Percentiles rank a stretch among this genome's conserved stretches.
phyloP scores from a whole-genome alignment of 768 basidiomycete species.

The Exsudoporus frostii region DNA sequence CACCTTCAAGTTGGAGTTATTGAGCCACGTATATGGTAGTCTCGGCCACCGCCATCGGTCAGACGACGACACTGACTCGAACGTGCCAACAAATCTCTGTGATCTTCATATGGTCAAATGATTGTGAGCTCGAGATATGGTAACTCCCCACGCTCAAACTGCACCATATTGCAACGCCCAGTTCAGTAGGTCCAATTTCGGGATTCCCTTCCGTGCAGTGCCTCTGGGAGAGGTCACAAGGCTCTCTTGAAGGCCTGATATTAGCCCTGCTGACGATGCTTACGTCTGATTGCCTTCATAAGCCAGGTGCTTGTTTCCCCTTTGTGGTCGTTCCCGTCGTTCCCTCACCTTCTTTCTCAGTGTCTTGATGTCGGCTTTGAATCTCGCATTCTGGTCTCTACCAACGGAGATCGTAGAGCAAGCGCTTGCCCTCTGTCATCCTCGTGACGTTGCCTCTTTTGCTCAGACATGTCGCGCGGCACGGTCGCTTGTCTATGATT shows the following conservation, averaged over 20 bases:
- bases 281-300: background rate
- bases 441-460: constrained; percentile 57
- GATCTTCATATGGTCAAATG: background rate
- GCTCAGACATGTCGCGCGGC: constrained; percentile 52
- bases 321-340: background rate
- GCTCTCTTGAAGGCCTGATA: background rate
- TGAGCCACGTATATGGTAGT: too few relatives aligned
- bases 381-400: constrained; percentile 21
- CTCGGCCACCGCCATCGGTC: too few relatives aligned
- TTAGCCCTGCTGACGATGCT: background rate
- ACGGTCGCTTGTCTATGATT: constrained; percentile 45
- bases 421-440: constrained; percentile 52
- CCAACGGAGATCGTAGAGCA: constrained; percentile 58
- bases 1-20: background rate
- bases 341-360: constrained; percentile 1
- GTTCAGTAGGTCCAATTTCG: background rate
- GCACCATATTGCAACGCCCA: background rate
- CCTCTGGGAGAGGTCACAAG: background rate
- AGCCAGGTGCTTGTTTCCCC: background rate
- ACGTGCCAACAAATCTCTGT: background rate
- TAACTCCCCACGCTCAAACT: background rate
- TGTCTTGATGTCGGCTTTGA: constrained; percentile 2
- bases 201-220: background rate
- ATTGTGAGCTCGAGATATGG: background rate
- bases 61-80: too few relatives aligned